Base-by-base conservation (phyloP, 1,284 basidiomycete species). In the Gomphus bonarii region DNA sequence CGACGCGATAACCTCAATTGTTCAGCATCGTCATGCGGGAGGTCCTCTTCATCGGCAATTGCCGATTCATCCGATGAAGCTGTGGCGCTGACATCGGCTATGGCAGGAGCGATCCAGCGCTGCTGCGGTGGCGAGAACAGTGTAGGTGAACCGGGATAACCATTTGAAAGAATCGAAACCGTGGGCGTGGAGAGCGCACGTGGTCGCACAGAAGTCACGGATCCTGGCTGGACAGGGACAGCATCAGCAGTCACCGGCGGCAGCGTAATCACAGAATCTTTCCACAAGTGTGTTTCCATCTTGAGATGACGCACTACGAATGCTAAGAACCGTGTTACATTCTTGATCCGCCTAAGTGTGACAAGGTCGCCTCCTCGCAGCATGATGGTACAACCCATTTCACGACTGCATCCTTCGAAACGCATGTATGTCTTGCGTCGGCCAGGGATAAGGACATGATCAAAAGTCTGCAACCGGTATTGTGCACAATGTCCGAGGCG, bases 371-470 rank as follows among this genome's bases (percentile, higher is more conserved):
- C 94, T n/a, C 97, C 97, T 46, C 97, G 81, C 28, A 99, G 71
- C 30, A 99, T 79, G 62, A 99, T 86, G 0, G 95, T 98, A 63
- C 94, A 97, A 0, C 95, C 94, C 75, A 93, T 88, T 63, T 95
- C 91, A 54, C 83, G 81, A 65, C 83, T 87, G 65, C 93, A 95
- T 0, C 95, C 97, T 69, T 97, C 93, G 66, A 99, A 97, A 1
- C 95, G 85, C 91, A 99, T 95, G 66, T 94, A 89, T 0, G 94
- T 93, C 75, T 99, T 99, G 57, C 95, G 79, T 42, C 81, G 80
- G 14, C 91, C 93, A 8, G 95, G 92, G 40, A 97, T 95, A 35
- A 93, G 74, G 5, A 83, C 81, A 69, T 98, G 93, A 64, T 97
- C 93, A 69, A 91, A 98, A 0, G 95, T 97, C 70, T 98, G 92